Conservation (phyloP, 169 alveolate genomes). For the Plasmodium gaboni region DNA sequence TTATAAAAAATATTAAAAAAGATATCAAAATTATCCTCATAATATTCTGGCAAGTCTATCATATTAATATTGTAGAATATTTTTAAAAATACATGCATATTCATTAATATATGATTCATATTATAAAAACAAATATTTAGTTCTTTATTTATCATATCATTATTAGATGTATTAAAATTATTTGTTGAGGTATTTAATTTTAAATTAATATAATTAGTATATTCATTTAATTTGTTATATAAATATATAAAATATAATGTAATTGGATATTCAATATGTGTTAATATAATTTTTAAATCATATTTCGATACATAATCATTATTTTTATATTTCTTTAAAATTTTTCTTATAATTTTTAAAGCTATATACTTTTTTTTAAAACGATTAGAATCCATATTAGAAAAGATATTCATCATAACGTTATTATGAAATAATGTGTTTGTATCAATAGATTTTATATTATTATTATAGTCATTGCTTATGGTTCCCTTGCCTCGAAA, state of each 20-base stretch:
- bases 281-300: constrained; percentile 56
- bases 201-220: constrained; percentile 3
- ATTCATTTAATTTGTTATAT: constrained; percentile 25
- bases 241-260: constrained; percentile 43
- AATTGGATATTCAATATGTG: constrained; percentile 54
- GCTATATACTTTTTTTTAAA: constrained; percentile 29
- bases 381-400: constrained; percentile 4
- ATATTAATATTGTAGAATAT: constrained; percentile 18
- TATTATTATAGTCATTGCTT: constrained; percentile 31
- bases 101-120: constrained; percentile 17
- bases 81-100: constrained; percentile 28
- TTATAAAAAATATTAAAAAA: constrained; percentile 32
- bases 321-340: constrained; percentile 45
- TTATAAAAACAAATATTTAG: constrained; percentile 16
- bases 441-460: background rate
- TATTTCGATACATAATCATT: constrained; percentile 50
- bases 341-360: constrained; percentile 39
- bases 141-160: background rate
- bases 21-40: constrained; percentile 59
- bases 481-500: constrained; percentile 58
- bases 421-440: too few species aligned
- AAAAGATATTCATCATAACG: background rate
- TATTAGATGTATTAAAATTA: background rate
- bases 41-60: constrained; percentile 56
- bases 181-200: background rate